A percentile compares a stretch with the other conserved stretches of the same genome.
Conservation (phyloP, 352 stramenopile genomes). For the Saprolegnia parasitica region DNA sequence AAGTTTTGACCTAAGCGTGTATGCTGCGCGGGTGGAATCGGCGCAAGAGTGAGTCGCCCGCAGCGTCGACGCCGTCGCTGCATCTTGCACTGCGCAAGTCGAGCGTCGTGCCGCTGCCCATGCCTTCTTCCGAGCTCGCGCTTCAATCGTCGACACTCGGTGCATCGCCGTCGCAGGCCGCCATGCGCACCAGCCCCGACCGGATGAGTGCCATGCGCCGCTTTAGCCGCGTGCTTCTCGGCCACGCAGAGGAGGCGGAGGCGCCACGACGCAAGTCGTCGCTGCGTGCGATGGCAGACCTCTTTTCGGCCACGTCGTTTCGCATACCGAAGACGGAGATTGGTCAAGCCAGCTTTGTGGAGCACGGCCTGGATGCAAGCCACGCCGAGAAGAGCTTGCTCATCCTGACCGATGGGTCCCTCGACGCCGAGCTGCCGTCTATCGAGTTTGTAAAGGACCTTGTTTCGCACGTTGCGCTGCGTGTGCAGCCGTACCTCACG, state of each 20-base stretch:
- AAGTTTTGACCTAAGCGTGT: background rate
- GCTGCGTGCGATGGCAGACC: background rate
- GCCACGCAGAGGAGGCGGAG: background rate
- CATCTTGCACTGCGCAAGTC: background rate
- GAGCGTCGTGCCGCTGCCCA: background rate
- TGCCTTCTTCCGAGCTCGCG: background rate
- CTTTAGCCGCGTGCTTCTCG: conserved; percentile 2
- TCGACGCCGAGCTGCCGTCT: conserved; percentile 5
- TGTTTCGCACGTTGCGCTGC: background rate
- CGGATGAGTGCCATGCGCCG: background rate
- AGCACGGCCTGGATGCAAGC: conserved; percentile 12
- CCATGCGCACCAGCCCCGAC: background rate
- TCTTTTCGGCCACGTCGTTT: background rate
- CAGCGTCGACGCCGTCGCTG: background rate
- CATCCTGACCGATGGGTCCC: conserved; percentile 14
- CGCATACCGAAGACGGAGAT: background rate
- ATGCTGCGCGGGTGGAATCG: conserved; percentile 6
- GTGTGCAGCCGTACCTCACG: background rate
- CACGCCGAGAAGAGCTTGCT: conserved; percentile 8
- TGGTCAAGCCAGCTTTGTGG: background rate
- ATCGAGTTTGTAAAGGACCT: conserved; percentile 6
- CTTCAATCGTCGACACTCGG: background rate
- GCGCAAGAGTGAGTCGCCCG: background rate
- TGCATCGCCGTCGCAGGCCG: background rate
- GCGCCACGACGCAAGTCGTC: conserved; percentile 3